Evolutionary conservation across 176 grass and related monocot species (phyloP), one percentile per base, ranked within the genome.

Genomic region (Eleusine coracana): DNA sequence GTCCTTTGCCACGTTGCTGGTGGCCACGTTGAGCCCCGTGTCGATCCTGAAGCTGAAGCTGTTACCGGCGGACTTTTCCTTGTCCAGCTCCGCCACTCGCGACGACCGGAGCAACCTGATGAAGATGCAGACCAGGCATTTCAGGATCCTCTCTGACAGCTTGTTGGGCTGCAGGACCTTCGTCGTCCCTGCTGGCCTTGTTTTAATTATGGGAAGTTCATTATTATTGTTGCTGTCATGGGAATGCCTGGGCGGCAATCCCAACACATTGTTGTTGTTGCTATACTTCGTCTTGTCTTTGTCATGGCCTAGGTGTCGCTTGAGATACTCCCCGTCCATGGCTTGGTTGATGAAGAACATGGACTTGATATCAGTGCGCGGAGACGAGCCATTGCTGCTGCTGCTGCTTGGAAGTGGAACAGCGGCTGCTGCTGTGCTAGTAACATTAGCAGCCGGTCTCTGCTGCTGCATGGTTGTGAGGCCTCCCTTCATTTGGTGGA

Each of bases 341-440:
- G 96, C 93, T 68, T 93, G 89, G 74, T 81, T 96, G 81, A 99
- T 99, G 77, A 92, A 98, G 89, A 98, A 93, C 92, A 93, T 91
- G 51, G 92, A 88, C 78, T 88, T 98, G 78, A 90, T 90, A 39
- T 91, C 83, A 59, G 86, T 88, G 20, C 82, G 73, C 18, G 78
- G 80, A 29, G 71, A 49, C 12, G 45, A 50, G 31, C 31, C 28
- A 3, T 17, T 41, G 18, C 29, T 10, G 5, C 21, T 10, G 59
- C 7, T 50, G 28, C 55, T 54, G n/a, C n/a, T n/a, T n/a, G n/a
- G n/a, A n/a, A n/a, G n/a, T 16, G 65, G 9, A 2, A 56, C 17
- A 34, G 40, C 8, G 5, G 23, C 7, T 23, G 20, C 14, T 10
- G 20, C 3, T 34, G 31, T 34, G 31, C 31, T 34, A 34, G 31